Evolutionary conservation across 805 yeast genomes (phyloP), one percentile per base, ranked within the genome.

Genomic region (Peterozyma xylosa): DNA sequence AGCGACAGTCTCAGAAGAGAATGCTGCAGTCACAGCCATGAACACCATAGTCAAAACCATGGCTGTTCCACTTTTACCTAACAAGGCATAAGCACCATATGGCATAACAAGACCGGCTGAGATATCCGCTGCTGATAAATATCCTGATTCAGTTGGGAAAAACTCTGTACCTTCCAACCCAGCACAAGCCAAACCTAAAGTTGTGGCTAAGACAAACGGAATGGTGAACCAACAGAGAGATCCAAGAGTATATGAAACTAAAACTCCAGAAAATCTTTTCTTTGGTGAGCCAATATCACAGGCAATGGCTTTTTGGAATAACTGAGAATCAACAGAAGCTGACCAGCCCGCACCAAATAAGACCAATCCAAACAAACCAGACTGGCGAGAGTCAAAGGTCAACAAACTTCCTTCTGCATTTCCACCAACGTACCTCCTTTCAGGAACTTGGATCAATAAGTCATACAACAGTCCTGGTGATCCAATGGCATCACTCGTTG

Each of bases 1-100:
- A 6, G 80, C 76, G 54, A 74, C 70, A 42, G 72, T 62, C 57
- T 74, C 79, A 13, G 78, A 73, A n/a, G 77, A 71, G 69, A 70
- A 71, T 42, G 78, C 78, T 17, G 78, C 72, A 1, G 80, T 74
- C 16, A 67, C 72, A 16, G 78, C 76, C 73, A 73, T 71, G 55
- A 74, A 74, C 2, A 73, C 66, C 62, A 74, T 60, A 37, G 70
- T 52, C 42, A 74, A 62, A 13, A 74, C 64, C 48, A 69, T 69
- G 33, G 67, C 75, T 2, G 73, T 73, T 33, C 78, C 79, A 39
- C 73, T 70, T 44, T 61, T 71, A 38, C 80, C 80, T 56, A 73
- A 62, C 30, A 74, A 58, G 2, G 76, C 74, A 37, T 66, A 69
- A 3, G 78, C 74, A 16, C 76, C 70, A 48, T 71, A 70, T 11